Evolutionary conservation across 257 asterid genomes (phyloP).

Genomic region (Solanum tacnaense): DNA sequence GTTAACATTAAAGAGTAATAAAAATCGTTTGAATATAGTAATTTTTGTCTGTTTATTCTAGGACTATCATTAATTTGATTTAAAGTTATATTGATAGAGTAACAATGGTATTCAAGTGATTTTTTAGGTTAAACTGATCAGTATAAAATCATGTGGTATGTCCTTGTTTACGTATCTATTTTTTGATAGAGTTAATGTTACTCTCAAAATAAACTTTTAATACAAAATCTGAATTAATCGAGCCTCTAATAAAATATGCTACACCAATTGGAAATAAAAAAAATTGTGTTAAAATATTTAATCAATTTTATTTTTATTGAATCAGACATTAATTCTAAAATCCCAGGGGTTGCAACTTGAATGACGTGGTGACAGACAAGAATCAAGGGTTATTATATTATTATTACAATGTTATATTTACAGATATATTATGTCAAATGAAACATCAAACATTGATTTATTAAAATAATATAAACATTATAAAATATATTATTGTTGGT

Average conservation of each 20-base stretch:
- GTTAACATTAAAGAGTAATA: neutral
- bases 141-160: too few species aligned
- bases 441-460: neutral
- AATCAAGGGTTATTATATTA: neutral
- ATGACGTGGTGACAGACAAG: neutral
- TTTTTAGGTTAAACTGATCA: too few species aligned
- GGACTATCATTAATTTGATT: fast-evolving
- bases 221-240: too few species aligned
- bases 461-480: neutral
- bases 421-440: neutral
- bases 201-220: neutral
- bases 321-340: neutral
- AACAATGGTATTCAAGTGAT: too few species aligned
- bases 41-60: too few species aligned
- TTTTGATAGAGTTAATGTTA: neutral
- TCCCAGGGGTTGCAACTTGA: neutral
- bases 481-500: neutral
- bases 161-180: neutral
- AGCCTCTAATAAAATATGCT: neutral
- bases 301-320: neutral
- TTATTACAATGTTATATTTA: neutral
- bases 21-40: too few species aligned
- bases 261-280: neutral
- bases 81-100: neutral
- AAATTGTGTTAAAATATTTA: neutral